These are phyloP conservation scores for Ophiostoma fasciatum DNA, from an alignment of 2,329 filamentous ascomycete species.

Conservation along the genomic window DNA sequence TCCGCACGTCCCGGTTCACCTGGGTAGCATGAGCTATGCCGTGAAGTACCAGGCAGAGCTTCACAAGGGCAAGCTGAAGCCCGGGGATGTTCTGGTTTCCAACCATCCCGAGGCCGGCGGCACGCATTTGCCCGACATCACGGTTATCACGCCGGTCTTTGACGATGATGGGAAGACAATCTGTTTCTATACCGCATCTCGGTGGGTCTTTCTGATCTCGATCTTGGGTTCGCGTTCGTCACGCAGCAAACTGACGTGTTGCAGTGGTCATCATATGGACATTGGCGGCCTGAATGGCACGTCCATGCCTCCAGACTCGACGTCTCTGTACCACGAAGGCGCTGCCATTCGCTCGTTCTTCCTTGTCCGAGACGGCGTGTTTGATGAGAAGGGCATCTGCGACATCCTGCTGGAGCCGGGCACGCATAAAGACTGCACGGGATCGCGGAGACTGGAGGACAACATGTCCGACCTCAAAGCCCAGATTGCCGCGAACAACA, in stretches of 20 bases:
- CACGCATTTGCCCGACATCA: conserved; percentile 60
- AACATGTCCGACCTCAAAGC: conserved; percentile 80
- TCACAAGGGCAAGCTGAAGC: conserved; percentile 63
- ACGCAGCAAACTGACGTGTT: too few species aligned
- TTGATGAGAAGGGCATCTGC: conserved; percentile 62
- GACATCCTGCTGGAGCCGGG: conserved; percentile 61
- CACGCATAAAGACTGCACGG: conserved; percentile 58
- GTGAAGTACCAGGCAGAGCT: conserved; percentile 64
- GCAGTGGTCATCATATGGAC: conserved; percentile 58
- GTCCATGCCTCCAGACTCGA: conserved; percentile 65
- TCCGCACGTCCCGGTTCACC: conserved; percentile 65
- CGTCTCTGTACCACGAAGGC: conserved; percentile 48
- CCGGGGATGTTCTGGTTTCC: conserved; percentile 67
- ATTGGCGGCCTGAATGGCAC: conserved; percentile 71
- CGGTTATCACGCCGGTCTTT: conserved; percentile 56
- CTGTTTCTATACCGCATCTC: conserved; percentile 65
- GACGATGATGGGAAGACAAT: conserved; percentile 29
- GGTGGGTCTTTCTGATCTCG: conserved; percentile 19
- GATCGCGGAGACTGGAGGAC: conserved; percentile 63
- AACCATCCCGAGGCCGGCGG: conserved; percentile 52
- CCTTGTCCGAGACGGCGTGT: conserved; percentile 59
- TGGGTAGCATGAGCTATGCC: conserved; percentile 72
- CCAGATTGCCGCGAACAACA: conserved; percentile 72
- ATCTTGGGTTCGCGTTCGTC: too few species aligned
- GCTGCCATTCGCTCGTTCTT: conserved; percentile 51